These are phyloP conservation scores for Xylariaceae sp. DNA, from an alignment of 2,329 filamentous ascomycete genomes.

Conservation along the genomic window DNA sequence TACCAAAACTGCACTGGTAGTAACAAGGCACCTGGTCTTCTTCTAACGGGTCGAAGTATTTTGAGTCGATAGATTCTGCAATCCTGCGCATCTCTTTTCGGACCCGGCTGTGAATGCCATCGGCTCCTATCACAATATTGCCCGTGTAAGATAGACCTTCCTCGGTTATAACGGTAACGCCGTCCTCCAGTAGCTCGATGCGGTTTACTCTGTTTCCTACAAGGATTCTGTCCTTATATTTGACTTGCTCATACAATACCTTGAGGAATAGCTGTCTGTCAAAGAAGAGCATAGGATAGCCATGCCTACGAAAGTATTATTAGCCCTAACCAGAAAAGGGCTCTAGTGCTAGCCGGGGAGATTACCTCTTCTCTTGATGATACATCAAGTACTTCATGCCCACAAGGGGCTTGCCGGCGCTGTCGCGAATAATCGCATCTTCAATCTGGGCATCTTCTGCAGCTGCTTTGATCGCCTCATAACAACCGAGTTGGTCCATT, in stretches of 20 bases:
- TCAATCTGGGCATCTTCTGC: slow-evolving; percentile 27
- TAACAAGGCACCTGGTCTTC: slow-evolving; percentile 31
- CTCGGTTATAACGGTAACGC: slow-evolving; percentile 41
- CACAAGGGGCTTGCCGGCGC: slow-evolving; percentile 25
- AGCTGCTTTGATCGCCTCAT: slow-evolving; percentile 36
- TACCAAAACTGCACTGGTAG: slow-evolving; percentile 49
- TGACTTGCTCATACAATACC: slow-evolving; percentile 43
- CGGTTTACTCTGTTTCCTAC: slow-evolving; percentile 39
- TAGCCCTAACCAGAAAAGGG: neutral
- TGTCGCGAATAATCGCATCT: neutral
- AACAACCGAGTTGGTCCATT: slow-evolving; percentile 57
- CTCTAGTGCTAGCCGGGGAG: neutral
- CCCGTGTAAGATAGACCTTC: slow-evolving; percentile 50
- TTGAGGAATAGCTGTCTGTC: slow-evolving; percentile 46
- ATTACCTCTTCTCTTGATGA: slow-evolving; percentile 11
- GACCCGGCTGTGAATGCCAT: slow-evolving; percentile 42
- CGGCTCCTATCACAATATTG: slow-evolving; percentile 33
- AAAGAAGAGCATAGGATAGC: slow-evolving; percentile 46
- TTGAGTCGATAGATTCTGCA: slow-evolving; percentile 41
- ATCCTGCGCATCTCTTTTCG: slow-evolving; percentile 42
- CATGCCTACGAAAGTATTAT: slow-evolving; percentile 33
- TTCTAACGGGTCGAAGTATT: slow-evolving; percentile 26
- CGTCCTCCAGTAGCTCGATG: slow-evolving; percentile 34
- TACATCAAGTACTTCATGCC: slow-evolving; percentile 5
- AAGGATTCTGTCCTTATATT: slow-evolving; percentile 44